These are phyloP conservation scores for Sphagnurus paluster DNA, from an alignment of 1,284 basidiomycete species.

Conservation along the genomic window DNA sequence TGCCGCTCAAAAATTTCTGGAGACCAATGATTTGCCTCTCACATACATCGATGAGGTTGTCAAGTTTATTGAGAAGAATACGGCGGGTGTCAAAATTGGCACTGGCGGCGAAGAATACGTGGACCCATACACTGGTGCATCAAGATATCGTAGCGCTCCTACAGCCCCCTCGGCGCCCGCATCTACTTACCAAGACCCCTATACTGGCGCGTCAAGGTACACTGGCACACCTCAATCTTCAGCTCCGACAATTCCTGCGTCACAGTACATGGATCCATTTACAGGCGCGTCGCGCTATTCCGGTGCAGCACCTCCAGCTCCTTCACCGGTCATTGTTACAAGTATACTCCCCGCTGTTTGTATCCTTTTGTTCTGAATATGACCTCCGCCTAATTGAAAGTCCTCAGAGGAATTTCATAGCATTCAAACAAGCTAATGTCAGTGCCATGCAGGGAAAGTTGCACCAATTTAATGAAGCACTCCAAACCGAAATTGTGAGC, in stretches of 20 bases:
- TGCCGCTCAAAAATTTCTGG: constrained; percentile 89
- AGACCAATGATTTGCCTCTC: constrained; percentile 81
- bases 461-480: constrained; percentile 74
- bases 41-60: constrained; percentile 91
- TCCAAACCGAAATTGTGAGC: constrained; percentile 68
- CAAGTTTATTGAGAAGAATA: constrained; percentile 92
- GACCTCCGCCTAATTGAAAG: neutral
- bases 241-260: constrained; percentile 23
- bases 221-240: constrained; percentile 31
- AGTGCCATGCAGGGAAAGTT: constrained; percentile 84
- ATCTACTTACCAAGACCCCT: constrained; percentile 59
- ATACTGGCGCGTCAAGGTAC: constrained; percentile 71
- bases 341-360: constrained; percentile 64
- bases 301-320: constrained; percentile 28
- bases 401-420: constrained; percentile 53
- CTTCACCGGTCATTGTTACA: constrained; percentile 25
- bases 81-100: constrained; percentile 74
- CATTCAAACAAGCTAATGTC: constrained; percentile 90
- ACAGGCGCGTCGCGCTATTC: constrained; percentile 71
- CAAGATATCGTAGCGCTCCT: constrained; percentile 54
- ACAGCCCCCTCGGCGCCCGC: constrained; percentile 23
- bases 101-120: constrained; percentile 58
- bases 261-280: constrained; percentile 60
- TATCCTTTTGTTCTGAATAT: constrained; percentile 9
- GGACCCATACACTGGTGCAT: constrained; percentile 88